Percentiles rank a stretch among this genome's conserved stretches.
phyloP scores from a whole-genome alignment of 768 basidiomycete genomes.

The Pholiota molesta region DNA sequence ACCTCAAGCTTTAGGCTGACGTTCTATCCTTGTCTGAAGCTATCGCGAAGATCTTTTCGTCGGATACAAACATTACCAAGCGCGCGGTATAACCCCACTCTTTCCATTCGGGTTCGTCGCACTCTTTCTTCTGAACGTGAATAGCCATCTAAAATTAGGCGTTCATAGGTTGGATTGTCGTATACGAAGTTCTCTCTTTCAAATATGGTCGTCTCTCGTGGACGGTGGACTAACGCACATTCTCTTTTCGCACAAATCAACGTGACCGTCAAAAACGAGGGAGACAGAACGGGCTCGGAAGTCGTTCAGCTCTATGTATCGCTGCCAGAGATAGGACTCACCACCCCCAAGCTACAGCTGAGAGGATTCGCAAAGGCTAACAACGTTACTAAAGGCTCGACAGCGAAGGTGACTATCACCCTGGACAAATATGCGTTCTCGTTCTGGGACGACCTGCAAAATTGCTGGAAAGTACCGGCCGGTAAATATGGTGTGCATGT shows the following conservation, averaged over 20 bases:
- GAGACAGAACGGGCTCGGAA: constrained; percentile 55
- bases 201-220: constrained; percentile 41
- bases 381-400: constrained; percentile 51
- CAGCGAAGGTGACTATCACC: constrained; percentile 39
- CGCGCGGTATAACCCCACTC: constrained; percentile 52
- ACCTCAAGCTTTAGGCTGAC: neutral
- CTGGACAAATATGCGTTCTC: constrained; percentile 75
- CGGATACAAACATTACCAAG: constrained; percentile 72
- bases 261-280: constrained; percentile 59
- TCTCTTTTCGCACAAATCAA: constrained; percentile 40
- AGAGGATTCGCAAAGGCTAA: constrained; percentile 66
- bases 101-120: constrained; percentile 67
- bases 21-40: constrained; percentile 19
- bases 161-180: constrained; percentile 64
- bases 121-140: constrained; percentile 3
- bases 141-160: neutral
- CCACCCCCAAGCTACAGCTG: constrained; percentile 62
- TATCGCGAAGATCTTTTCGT: constrained; percentile 68
- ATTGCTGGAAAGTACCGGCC: constrained; percentile 50
- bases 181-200: constrained; percentile 71
- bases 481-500: constrained; percentile 55
- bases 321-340: constrained; percentile 50
- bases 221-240: constrained; percentile 22
- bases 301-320: constrained; percentile 69
- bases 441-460: constrained; percentile 53